Evolutionary conservation across 768 basidiomycete species (phyloP).

Genomic region (Rhizopogon vulgaris): DNA sequence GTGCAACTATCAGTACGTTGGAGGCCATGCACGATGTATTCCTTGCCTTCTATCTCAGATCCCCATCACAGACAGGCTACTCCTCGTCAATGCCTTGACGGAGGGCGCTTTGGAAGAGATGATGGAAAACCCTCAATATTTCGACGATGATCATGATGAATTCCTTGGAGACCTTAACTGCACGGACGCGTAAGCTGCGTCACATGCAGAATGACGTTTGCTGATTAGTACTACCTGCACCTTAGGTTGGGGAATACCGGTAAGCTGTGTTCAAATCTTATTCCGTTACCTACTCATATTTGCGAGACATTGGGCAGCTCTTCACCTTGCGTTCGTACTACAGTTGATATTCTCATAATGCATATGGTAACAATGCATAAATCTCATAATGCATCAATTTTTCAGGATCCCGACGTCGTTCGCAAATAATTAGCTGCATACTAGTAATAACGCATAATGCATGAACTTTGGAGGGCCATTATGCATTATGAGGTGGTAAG

Average conservation of each 20-base stretch:
- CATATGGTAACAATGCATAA: no score
- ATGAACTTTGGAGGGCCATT: no score
- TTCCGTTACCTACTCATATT: neutral
- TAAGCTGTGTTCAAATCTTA: slow-evolving; percentile 13
- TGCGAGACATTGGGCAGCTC: slow-evolving; percentile 12
- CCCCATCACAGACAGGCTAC: slow-evolving; percentile 15
- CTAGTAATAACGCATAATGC: no score
- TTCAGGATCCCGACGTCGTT: no score
- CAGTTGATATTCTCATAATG: no score
- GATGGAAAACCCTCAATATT: slow-evolving; percentile 13
- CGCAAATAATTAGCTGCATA: no score
- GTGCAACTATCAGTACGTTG: slow-evolving; percentile 15
- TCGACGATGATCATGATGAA: slow-evolving; percentile 4
- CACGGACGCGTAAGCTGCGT: slow-evolving; percentile 19
- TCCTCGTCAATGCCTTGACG: slow-evolving; percentile 19
- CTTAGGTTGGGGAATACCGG: slow-evolving; percentile 23
- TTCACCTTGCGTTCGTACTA: slow-evolving; percentile 24
- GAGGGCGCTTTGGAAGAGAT: slow-evolving; percentile 21
- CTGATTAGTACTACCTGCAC: neutral
- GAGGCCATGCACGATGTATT: neutral
- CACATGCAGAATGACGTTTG: neutral
- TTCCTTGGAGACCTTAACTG: slow-evolving; percentile 28
- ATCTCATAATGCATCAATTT: no score
- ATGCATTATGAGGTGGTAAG: no score
- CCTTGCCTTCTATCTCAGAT: neutral